These are phyloP conservation scores for Fraxinus sp. DNA, from an alignment of 305 asterid genomes.

Conservation along the genomic window DNA sequence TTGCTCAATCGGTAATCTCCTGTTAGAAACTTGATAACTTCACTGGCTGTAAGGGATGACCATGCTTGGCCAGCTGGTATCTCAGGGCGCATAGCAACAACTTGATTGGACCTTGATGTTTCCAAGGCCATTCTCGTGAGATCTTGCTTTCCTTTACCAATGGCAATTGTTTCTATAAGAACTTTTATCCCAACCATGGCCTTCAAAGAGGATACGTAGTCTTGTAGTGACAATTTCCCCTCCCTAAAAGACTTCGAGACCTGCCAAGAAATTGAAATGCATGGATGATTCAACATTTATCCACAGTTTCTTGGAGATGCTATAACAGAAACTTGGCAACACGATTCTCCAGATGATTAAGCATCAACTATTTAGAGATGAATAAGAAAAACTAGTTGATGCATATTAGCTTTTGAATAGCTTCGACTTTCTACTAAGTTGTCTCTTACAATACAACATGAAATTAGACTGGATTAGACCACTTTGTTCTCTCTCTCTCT, in stretches of 20 bases:
- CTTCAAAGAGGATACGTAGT: conserved; percentile 53
- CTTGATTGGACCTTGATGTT: conserved; percentile 42
- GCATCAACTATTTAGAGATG: background rate
- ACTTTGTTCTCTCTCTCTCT: background rate
- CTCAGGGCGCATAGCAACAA: conserved; percentile 39
- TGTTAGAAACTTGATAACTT: conserved; percentile 54
- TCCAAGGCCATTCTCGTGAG: conserved; percentile 56
- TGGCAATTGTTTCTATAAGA: conserved; percentile 64
- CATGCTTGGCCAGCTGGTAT: conserved; percentile 68
- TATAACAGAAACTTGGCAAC: background rate
- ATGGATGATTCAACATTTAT: background rate
- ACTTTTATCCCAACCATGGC: conserved; percentile 42
- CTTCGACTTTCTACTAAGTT: background rate
- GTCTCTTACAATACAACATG: background rate
- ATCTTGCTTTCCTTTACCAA: conserved; percentile 69
- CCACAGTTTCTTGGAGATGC: background rate
- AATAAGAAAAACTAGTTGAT: background rate
- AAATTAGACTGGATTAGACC: background rate
- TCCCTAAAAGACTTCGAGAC: conserved; percentile 48
- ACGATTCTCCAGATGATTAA: background rate
- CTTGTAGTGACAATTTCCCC: conserved; percentile 47
- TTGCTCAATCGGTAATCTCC: conserved; percentile 74
- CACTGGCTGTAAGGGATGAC: conserved; percentile 50
- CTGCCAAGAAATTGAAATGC: conserved; percentile 34
- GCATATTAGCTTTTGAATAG: background rate